Conservation (phyloP, 1,284 basidiomycete genomes). For the Cryptococcus hybrid region DNA sequence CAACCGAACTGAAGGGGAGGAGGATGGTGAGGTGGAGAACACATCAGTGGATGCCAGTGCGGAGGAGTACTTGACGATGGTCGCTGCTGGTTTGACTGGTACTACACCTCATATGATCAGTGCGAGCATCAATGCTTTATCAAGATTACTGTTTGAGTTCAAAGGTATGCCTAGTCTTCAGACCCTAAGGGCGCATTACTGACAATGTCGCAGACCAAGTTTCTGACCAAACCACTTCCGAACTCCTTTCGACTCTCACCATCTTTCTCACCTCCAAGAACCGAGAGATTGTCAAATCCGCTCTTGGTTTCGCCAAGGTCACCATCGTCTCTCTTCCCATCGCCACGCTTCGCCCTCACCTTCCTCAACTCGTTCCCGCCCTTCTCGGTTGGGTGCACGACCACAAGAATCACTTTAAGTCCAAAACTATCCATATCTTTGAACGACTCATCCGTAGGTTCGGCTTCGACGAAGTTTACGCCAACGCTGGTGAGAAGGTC, state of each 20-base stretch:
- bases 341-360: conserved; percentile 69
- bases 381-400: conserved; percentile 91
- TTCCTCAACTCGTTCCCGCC: conserved; percentile 75
- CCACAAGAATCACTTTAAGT: conserved; percentile 99
- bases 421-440: conserved; percentile 93
- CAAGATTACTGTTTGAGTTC: conserved; percentile 94
- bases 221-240: conserved; percentile 71
- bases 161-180: conserved; percentile 59
- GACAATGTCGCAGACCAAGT: conserved; percentile 60
- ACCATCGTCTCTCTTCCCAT: conserved; percentile 78
- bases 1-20: conserved; percentile 72
- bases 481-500: conserved; percentile 55
- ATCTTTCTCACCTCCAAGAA: conserved; percentile 91
- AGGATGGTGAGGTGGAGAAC: conserved; percentile 56
- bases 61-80: conserved; percentile 95
- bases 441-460: conserved; percentile 93
- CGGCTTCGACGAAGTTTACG: conserved; percentile 74
- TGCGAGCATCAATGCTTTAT: conserved; percentile 91
- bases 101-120: conserved; percentile 98
- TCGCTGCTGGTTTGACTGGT: conserved; percentile 91
- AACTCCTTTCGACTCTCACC: conserved; percentile 81
- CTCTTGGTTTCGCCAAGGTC: conserved; percentile 93
- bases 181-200: too few relatives aligned
- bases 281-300: conserved; percentile 96
- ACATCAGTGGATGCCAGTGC: conserved; percentile 64